Base-by-base conservation (phyloP, 2,329 filamentous ascomycete genomes). In the Pestalotiopsis sp. region DNA sequence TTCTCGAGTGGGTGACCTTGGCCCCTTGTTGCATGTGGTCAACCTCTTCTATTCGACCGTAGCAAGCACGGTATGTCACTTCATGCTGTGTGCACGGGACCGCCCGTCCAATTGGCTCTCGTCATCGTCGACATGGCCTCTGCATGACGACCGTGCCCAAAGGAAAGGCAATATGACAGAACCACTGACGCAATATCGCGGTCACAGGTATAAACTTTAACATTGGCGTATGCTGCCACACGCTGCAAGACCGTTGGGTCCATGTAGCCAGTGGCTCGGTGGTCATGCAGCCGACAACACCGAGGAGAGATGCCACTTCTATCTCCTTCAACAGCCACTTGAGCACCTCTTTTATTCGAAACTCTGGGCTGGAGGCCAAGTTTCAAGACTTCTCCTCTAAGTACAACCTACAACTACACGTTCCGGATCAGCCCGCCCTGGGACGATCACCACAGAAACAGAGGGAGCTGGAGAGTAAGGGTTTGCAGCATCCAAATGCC, bases 381-480 rank as follows among this genome's bases (percentile, higher is more conserved):
- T 65, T 65, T 14, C 40, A 45, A 17, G 62, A 65, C 4, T 36
- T 65, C 20, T 65, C 62, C 5, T 23, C n/a, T n/a, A 65, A 52
- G 31, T 65, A 65, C 62, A 52, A 65, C 20, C 41, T 65, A 38
- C n/a, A 52, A 12, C 36, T 65, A n/a, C 38, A n/a, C 4, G 4
- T 56, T 23, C 64, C 64, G 36, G 49, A 66, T 12, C 41, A 23
- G 9, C 6, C 17, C n/a, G 31, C n/a, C 11, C 9, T 41, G 2
- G 31, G 36, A 62, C 52, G 36, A 31, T 66, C 65, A 17, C 65
- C 65, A 12, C 17, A 13, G 20, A 66, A 66, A 27, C 27, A n/a
- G 14, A 27, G 52, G 41, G 52, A 66, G 38, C 49, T 49, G 17
- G 31, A n/a, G 5, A 20, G 17, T 4, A 27, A 40, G 38, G 59